phyloP scores from a whole-genome alignment of 1,284 basidiomycete species.

The Afroboletus lepidellus region DNA sequence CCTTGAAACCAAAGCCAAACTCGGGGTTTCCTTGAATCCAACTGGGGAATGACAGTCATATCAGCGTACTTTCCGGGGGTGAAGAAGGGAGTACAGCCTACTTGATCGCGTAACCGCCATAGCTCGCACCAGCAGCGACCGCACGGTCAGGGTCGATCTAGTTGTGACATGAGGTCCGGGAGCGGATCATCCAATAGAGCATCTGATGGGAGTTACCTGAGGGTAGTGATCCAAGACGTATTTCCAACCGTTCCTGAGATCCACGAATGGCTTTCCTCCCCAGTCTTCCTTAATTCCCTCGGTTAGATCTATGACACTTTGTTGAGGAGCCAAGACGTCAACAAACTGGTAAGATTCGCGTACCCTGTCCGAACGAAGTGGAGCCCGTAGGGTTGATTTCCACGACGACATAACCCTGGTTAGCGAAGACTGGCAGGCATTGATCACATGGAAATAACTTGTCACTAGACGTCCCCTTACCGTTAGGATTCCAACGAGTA shows the following conservation, averaged over 20 bases:
- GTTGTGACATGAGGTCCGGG: conserved; percentile 16
- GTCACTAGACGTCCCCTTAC: conserved; percentile 36
- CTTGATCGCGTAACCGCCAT: conserved; percentile 85
- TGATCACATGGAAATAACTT: neutral
- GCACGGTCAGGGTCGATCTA: conserved; percentile 81
- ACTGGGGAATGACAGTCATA: conserved; percentile 41
- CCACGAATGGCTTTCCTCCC: conserved; percentile 86
- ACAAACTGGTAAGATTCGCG: conserved; percentile 5
- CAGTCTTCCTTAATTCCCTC: conserved; percentile 78
- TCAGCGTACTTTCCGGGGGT: neutral
- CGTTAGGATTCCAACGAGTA: conserved; percentile 85
- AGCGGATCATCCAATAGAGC: neutral
- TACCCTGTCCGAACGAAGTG: conserved; percentile 84
- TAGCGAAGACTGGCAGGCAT: conserved; percentile 58
- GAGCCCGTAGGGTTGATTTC: conserved; percentile 88
- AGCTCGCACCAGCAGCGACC: conserved; percentile 79
- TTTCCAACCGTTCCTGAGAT: conserved; percentile 76
- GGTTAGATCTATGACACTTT: conserved; percentile 60
- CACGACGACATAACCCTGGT: conserved; percentile 83
- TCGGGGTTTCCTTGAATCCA: conserved; percentile 95
- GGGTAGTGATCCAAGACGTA: conserved; percentile 68
- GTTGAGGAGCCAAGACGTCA: conserved; percentile 1
- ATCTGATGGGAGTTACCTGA: conserved; percentile 47
- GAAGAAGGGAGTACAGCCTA: conserved; percentile 32
- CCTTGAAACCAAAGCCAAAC: conserved; percentile 83